Evolutionary conservation across 306 rosid species (phyloP).

Genomic region (Coriaria nepalensis): DNA sequence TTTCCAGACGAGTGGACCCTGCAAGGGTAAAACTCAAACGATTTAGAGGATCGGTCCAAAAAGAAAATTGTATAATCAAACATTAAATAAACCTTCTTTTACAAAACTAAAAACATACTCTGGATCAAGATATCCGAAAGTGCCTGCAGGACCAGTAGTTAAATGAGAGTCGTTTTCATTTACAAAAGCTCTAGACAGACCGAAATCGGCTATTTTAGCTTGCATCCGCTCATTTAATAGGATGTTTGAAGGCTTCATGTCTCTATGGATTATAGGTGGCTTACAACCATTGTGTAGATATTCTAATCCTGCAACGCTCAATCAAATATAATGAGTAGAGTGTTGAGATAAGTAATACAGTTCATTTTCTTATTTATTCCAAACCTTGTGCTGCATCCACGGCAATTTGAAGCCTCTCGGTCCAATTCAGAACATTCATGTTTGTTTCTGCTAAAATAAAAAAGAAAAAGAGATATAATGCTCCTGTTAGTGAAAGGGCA

Average conservation of each 20-base stretch:
- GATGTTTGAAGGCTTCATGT: conserved; percentile 20
- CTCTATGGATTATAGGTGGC: conserved; percentile 18
- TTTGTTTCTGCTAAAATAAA: conserved; percentile 4
- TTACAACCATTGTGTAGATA: conserved; percentile 18
- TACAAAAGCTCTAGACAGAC: conserved; percentile 13
- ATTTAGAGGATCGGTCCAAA: background rate
- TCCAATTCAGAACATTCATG: conserved; percentile 12
- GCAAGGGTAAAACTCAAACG: background rate
- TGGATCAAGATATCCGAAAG: conserved; percentile 23
- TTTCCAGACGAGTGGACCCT: conserved; percentile 5
- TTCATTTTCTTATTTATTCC: background rate
- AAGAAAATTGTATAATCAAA: background rate
- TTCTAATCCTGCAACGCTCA: conserved; percentile 10
- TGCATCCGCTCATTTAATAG: conserved; percentile 19
- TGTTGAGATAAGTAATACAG: background rate
- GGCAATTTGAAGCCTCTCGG: conserved; percentile 18
- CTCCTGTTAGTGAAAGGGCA: background rate
- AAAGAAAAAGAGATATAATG: background rate
- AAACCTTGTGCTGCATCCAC: conserved; percentile 17
- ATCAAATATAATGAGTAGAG: too few relatives aligned
- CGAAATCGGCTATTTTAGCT: conserved; percentile 23
- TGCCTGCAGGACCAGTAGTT: conserved; percentile 15
- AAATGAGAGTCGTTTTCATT: conserved; percentile 15
- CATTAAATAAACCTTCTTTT: too few relatives aligned
- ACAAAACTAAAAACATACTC: conserved; percentile 9